Percentiles rank a stretch among this genome's conserved stretches.
Evolutionary conservation across 2,329 filamentous ascomycete genomes (phyloP).

Genomic region (Calonectria crousiana): DNA sequence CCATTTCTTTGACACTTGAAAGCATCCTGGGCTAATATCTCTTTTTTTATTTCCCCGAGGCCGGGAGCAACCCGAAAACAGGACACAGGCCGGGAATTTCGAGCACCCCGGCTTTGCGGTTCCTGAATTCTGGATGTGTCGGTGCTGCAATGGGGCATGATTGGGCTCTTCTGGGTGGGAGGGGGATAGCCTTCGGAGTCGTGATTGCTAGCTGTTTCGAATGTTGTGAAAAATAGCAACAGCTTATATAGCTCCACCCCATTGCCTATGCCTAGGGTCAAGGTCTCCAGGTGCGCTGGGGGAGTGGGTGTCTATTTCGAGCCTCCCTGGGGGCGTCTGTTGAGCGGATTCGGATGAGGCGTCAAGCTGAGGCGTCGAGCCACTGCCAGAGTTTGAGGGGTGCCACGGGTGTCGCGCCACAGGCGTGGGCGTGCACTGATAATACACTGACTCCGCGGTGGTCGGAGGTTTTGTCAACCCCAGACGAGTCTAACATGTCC

Average conservation of each 20-base stretch:
- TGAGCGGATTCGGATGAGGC: constrained; percentile 18
- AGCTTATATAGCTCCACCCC: constrained; percentile 33
- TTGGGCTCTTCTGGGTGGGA: constrained; percentile 34
- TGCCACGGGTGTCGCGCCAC: constrained; percentile 32
- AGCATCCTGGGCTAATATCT: constrained; percentile 33
- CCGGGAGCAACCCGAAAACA: constrained; percentile 37
- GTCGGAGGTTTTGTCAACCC: constrained; percentile 48
- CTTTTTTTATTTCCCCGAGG: constrained; percentile 29
- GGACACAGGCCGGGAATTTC: constrained; percentile 27
- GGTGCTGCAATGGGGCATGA: constrained; percentile 27
- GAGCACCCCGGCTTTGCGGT: constrained; percentile 27
- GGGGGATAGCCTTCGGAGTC: constrained; percentile 30
- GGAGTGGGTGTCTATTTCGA: constrained; percentile 33
- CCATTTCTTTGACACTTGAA: constrained; percentile 21
- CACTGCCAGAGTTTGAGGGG: constrained; percentile 20
- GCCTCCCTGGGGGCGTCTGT: constrained; percentile 21
- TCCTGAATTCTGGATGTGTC: constrained; percentile 30
- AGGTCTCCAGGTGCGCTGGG: neutral
- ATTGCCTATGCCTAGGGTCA: constrained; percentile 31
- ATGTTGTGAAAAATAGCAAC: constrained; percentile 47
- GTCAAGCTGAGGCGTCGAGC: constrained; percentile 33
- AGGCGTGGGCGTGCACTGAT: constrained; percentile 36
- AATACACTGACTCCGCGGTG: constrained; percentile 31
- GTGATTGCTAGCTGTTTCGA: constrained; percentile 44
- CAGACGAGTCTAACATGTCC: constrained; percentile 47